phyloP scores from a whole-genome alignment of 169 alveolate species.

The Plasmodium vivax region DNA sequence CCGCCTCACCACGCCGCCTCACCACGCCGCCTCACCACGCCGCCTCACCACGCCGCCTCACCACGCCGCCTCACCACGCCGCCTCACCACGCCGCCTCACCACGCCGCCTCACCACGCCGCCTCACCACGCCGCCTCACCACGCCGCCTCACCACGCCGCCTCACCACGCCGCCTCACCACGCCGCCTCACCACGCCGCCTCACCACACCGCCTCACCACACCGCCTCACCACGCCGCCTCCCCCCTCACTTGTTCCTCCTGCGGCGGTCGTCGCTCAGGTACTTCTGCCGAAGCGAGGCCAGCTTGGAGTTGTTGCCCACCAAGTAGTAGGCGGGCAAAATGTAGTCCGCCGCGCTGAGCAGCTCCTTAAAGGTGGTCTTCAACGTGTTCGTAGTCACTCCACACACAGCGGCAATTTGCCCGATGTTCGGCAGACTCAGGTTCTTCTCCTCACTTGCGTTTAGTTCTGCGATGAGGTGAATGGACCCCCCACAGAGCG shows the following conservation, averaged over 20 bases:
- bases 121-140: too few species aligned
- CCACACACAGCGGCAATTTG: constrained; percentile 83
- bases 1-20: too few species aligned
- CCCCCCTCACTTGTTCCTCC: not conserved
- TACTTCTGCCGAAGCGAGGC: constrained; percentile 17
- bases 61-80: too few species aligned
- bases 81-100: too few species aligned
- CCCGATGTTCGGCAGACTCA: constrained; percentile 47
- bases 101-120: too few species aligned
- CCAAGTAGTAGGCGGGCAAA: constrained; percentile 73
- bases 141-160: too few species aligned
- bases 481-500: constrained; percentile 88
- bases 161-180: too few species aligned
- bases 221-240: too few species aligned
- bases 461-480: constrained; percentile 80
- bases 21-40: too few species aligned
- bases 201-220: too few species aligned
- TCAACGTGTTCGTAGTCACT: constrained; percentile 78
- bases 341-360: constrained; percentile 72
- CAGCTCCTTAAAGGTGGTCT: constrained; percentile 80
- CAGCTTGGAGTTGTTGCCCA: not conserved
- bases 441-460: constrained; percentile 21
- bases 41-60: too few species aligned
- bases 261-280: constrained; percentile 20
- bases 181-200: too few species aligned